These are phyloP conservation scores for Pneumocystis murina DNA, from an alignment of 1,139 yeast species.

Conservation along the genomic window DNA sequence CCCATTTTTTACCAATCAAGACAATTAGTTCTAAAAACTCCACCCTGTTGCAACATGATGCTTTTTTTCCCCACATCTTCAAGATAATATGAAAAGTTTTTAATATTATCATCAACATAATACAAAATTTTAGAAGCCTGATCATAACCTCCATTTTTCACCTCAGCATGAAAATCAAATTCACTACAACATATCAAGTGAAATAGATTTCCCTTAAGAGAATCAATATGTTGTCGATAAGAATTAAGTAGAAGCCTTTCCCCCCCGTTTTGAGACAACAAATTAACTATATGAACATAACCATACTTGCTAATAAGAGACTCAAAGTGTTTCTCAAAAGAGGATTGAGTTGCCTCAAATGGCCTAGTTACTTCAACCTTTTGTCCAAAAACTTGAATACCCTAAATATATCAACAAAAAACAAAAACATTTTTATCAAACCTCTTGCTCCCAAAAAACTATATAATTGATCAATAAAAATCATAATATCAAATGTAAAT, in stretches of 20 bases:
- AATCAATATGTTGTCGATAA: conserved; percentile 42
- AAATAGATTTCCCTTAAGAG: conserved; percentile 27
- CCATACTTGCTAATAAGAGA: conserved; percentile 62
- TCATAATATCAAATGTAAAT: background rate
- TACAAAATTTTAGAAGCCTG: conserved; percentile 65
- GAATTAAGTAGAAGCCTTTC: conserved; percentile 62
- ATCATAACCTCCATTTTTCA: conserved; percentile 73
- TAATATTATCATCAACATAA: conserved; percentile 45
- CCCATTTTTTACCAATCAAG: conserved; percentile 44
- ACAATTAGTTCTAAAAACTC: conserved; percentile 84
- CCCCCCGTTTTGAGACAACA: conserved; percentile 62
- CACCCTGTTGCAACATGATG: conserved; percentile 60
- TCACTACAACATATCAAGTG: conserved; percentile 39
- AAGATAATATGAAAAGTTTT: conserved; percentile 67
- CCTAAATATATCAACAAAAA: conserved; percentile 16
- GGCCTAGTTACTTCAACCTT: conserved; percentile 82
- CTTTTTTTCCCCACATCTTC: conserved; percentile 26
- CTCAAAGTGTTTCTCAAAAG: conserved; percentile 69
- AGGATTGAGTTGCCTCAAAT: conserved; percentile 80
- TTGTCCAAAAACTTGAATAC: conserved; percentile 47
- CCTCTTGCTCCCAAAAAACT: conserved; percentile 93
- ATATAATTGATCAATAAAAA: background rate
- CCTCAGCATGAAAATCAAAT: conserved; percentile 89
- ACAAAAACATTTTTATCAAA: background rate
- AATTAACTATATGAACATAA: conserved; percentile 68